phyloP scores from a whole-genome alignment of 2,329 filamentous ascomycete species.

The Aspergillus thermomutatus region DNA sequence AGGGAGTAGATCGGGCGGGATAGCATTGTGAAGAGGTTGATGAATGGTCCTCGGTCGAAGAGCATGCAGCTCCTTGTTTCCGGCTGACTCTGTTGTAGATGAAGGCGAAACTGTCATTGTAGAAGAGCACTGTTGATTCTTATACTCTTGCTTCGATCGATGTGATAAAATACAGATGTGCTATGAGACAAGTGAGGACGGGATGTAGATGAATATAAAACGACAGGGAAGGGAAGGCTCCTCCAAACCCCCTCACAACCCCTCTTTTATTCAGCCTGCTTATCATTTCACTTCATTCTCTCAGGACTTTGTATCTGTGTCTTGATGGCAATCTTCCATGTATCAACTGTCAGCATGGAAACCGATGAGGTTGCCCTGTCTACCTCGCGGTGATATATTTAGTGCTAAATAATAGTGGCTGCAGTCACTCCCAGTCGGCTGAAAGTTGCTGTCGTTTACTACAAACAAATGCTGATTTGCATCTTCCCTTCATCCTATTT shows the following conservation, averaged over 20 bases:
- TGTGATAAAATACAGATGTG: neutral
- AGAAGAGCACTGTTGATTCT: neutral
- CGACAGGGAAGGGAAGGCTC: neutral
- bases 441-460: no score
- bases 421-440: no score
- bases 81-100: conserved; percentile 3
- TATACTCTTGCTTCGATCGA: neutral
- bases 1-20: conserved; percentile 34
- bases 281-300: neutral
- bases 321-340: neutral
- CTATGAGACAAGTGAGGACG: neutral
- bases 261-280: neutral
- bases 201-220: neutral
- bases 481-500: no score
- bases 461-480: no score
- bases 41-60: conserved; percentile 19
- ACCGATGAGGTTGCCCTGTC: no score
- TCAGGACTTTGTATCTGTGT: neutral
- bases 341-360: no score
- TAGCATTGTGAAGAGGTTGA: conserved; percentile 43
- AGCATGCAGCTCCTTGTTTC: conserved; percentile 22
- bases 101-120: conserved; percentile 8
- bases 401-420: no score
- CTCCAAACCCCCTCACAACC: neutral
- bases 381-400: no score